These are phyloP conservation scores for Styphnolobium japonicum DNA, from an alignment of 306 rosid species.

Conservation along the genomic window DNA sequence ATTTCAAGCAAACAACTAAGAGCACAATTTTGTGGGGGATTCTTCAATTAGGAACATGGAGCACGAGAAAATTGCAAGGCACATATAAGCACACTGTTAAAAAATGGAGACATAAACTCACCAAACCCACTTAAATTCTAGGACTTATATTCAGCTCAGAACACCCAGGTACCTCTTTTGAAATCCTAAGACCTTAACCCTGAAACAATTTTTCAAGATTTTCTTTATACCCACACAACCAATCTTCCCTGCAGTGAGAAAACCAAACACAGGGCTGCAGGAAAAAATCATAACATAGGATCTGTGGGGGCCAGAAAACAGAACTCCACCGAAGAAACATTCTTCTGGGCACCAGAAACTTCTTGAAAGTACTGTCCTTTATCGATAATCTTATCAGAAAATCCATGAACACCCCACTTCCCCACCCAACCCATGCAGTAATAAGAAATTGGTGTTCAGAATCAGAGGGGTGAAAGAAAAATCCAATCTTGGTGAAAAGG, in stretches of 20 bases:
- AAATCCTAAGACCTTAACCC: constrained; percentile 7
- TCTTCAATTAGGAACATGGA: background rate
- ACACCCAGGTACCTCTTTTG: background rate
- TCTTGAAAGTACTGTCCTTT: background rate
- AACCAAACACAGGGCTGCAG: too few species aligned
- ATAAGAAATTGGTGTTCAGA: background rate
- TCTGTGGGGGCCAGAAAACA: too few species aligned
- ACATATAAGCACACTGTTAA: background rate
- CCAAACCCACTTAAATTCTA: background rate
- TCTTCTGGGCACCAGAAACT: background rate
- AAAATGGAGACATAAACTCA: background rate
- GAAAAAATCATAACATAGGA: too few species aligned
- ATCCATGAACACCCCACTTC: background rate
- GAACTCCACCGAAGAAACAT: background rate
- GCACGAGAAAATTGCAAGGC: background rate
- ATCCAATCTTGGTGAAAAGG: background rate
- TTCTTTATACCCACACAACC: background rate
- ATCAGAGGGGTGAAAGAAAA: background rate
- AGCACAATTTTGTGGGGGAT: background rate
- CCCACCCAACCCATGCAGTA: background rate
- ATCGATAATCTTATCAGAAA: background rate
- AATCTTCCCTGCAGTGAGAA: too few species aligned
- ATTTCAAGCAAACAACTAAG: background rate
- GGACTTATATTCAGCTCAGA: background rate
- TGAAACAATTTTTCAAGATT: background rate